Conservation (phyloP, 805 yeast genomes). For the Metschnikowia gelsemii region DNA sequence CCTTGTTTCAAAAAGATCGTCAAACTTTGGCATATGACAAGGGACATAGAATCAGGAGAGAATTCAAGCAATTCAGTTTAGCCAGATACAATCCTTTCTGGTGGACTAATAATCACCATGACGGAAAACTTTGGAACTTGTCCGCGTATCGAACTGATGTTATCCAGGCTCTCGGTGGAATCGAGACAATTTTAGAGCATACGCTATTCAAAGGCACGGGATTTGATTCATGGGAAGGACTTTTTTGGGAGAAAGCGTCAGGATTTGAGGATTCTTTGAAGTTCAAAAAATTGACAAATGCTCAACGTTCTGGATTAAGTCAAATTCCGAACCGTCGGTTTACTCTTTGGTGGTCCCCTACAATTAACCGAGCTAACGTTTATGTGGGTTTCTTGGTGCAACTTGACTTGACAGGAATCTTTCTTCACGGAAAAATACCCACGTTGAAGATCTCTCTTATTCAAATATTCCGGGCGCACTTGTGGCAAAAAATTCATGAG, state of each 20-base stretch:
- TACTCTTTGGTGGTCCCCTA: constrained; percentile 99
- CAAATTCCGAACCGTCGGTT: constrained; percentile 97
- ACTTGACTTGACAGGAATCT: constrained; percentile 92
- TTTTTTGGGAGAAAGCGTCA: constrained; percentile 97
- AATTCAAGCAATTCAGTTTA: constrained; percentile 70
- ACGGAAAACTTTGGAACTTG: constrained; percentile 93
- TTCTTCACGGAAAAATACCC: constrained; percentile 96
- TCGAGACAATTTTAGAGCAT: constrained; percentile 93
- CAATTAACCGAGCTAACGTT: constrained; percentile 95
- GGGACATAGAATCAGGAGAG: constrained; percentile 83
- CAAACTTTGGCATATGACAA: constrained; percentile 93
- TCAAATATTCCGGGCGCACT: constrained; percentile 95
- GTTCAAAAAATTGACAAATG: constrained; percentile 92
- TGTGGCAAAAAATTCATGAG: constrained; percentile 99
- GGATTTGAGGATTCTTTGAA: constrained; percentile 97
- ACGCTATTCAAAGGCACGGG: constrained; percentile 96
- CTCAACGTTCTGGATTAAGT: constrained; percentile 94
- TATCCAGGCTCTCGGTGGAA: constrained; percentile 95
- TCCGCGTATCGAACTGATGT: constrained; percentile 93
- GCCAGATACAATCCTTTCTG: constrained; percentile 84
- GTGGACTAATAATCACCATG: constrained; percentile 95
- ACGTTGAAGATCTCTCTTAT: constrained; percentile 92
- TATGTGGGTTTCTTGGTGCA: constrained; percentile 97
- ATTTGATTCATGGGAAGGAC: constrained; percentile 96
- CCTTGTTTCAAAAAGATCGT: constrained; percentile 90